phyloP scores from a whole-genome alignment of 805 yeast species.

The Candida ficus region DNA sequence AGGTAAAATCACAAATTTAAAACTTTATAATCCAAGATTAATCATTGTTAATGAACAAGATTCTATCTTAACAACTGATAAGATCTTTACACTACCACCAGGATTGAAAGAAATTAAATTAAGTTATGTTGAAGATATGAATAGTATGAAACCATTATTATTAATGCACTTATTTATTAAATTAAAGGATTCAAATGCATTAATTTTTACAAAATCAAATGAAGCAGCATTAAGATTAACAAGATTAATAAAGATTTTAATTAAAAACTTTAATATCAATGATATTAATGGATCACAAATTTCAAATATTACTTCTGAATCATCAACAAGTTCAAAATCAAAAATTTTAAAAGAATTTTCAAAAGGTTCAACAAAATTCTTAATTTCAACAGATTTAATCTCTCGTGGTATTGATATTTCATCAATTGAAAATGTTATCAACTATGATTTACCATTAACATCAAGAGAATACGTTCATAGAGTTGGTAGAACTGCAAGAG shows the following conservation, averaged over 20 bases:
- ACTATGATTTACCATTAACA: slow-evolving; percentile 87
- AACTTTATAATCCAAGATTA: slow-evolving; percentile 66
- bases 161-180: slow-evolving; percentile 48
- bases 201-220: slow-evolving; percentile 70
- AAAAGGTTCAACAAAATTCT: slow-evolving; percentile 40
- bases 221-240: slow-evolving; percentile 83
- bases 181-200: slow-evolving; percentile 35
- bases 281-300: slow-evolving; percentile 19
- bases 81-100: slow-evolving; percentile 55
- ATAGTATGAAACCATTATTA: slow-evolving; percentile 64
- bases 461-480: slow-evolving; percentile 92
- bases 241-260: slow-evolving; percentile 46
- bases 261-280: slow-evolving; percentile 17
- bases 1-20: slow-evolving; percentile 70
- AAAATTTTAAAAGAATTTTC: slow-evolving; percentile 58
- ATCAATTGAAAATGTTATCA: slow-evolving; percentile 67
- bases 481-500: slow-evolving; percentile 97
- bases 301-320: slow-evolving; percentile 54
- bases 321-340: slow-evolving; percentile 46
- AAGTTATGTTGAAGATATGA: slow-evolving; percentile 33
- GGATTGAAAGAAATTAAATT: slow-evolving; percentile 41
- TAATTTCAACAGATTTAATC: slow-evolving; percentile 83
- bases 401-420: slow-evolving; percentile 92
- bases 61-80: slow-evolving; percentile 37
- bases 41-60: slow-evolving; percentile 62